These are phyloP conservation scores for Acorus calamus DNA, from an alignment of 106 monocot genomes.

Conservation along the genomic window DNA sequence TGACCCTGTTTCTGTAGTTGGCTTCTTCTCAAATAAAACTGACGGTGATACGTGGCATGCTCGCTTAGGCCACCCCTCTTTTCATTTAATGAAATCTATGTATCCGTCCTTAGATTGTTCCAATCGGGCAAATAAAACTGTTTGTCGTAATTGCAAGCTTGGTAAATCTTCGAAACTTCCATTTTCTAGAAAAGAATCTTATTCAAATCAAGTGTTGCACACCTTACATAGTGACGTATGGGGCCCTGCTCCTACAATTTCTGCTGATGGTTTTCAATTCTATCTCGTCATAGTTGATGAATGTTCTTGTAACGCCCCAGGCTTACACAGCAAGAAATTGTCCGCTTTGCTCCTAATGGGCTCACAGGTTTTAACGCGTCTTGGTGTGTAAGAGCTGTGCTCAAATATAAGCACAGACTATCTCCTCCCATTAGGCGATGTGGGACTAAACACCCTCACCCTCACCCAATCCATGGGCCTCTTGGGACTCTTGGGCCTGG, in stretches of 20 bases:
- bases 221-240: background rate
- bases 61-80: constrained; percentile 3
- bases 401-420: no score
- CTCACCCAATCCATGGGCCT: no score
- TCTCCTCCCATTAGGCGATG: no score
- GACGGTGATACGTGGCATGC: no score
- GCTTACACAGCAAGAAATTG: no score
- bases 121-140: background rate
- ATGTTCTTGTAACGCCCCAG: no score
- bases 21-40: no score
- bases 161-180: background rate
- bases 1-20: constrained; percentile 1
- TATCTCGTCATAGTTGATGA: constrained; percentile 3
- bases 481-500: no score
- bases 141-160: background rate
- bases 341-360: no score
- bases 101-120: background rate
- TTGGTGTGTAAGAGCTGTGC: no score
- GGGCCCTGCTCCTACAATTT: background rate
- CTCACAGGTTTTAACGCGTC: no score
- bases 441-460: no score
- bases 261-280: background rate
- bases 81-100: background rate
- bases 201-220: constrained; percentile 1
- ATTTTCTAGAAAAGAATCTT: background rate